A percentile compares a stretch with the other conserved stretches of the same genome.
Conservation (phyloP, 2,329 filamentous ascomycete species). For the Fusarium sp. region DNA sequence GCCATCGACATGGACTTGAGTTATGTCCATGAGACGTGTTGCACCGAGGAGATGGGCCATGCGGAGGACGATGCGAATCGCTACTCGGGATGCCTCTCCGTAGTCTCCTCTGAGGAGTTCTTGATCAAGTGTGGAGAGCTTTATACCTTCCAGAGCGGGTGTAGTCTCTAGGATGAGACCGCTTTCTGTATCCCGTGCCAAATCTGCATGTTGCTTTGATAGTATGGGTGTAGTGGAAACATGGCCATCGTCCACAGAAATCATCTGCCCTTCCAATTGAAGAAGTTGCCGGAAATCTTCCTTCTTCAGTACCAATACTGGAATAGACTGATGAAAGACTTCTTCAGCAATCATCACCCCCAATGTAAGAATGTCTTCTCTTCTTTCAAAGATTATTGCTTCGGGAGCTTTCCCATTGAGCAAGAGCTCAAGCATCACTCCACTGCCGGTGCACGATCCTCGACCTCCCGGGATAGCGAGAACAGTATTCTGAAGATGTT, state of each 20-base stretch:
- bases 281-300: constrained; percentile 33
- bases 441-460: constrained; percentile 61
- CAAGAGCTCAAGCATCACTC: constrained; percentile 59
- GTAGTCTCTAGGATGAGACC: constrained; percentile 10
- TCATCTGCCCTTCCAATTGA: neutral
- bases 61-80: constrained; percentile 32
- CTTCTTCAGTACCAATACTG: constrained; percentile 51
- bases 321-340: constrained; percentile 56
- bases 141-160: constrained; percentile 33
- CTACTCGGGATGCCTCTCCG: constrained; percentile 24
- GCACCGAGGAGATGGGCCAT: constrained; percentile 33
- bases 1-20: constrained; percentile 34
- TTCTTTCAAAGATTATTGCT: constrained; percentile 57
- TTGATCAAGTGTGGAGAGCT: constrained; percentile 23
- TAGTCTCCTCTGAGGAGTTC: constrained; percentile 20
- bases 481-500: constrained; percentile 49
- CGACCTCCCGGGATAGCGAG: constrained; percentile 60
- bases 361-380: constrained; percentile 59
- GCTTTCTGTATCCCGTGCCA: neutral
- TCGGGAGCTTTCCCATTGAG: constrained; percentile 54
- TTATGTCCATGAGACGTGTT: constrained; percentile 33
- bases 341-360: constrained; percentile 59
- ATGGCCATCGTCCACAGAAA: constrained; percentile 21
- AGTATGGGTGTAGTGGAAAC: constrained; percentile 3
- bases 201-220: neutral